Evolutionary conservation across 106 monocot species (phyloP).

Genomic region (Dactylorhiza incarnata): DNA sequence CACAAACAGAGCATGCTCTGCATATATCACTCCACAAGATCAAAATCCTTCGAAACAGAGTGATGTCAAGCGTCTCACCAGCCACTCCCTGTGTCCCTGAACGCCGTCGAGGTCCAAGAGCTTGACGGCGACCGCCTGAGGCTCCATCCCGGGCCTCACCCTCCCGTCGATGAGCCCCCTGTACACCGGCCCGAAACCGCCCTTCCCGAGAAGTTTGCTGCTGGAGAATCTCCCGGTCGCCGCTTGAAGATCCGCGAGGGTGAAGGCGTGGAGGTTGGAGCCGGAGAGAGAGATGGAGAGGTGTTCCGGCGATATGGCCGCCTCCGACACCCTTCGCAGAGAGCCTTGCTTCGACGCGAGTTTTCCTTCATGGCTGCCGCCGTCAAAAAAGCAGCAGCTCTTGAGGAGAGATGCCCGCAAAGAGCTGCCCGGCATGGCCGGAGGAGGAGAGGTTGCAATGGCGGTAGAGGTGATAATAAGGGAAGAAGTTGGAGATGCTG

Average conservation of each 20-base stretch:
- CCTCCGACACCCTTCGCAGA: conserved; percentile 22
- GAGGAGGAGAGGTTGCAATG: no score
- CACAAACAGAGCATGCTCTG: no score
- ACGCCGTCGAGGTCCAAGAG: conserved; percentile 42
- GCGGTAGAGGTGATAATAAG: no score
- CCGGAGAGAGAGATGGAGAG: conserved; percentile 32
- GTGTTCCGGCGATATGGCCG: conserved; percentile 37
- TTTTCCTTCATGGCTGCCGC: no score
- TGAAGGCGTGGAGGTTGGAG: conserved; percentile 31
- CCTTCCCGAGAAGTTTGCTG: conserved; percentile 39
- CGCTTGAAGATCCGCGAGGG: conserved; percentile 25
- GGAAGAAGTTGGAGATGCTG: no score
- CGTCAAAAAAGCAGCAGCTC: no score
- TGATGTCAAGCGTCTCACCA: conserved; percentile 18
- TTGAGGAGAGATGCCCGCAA: no score
- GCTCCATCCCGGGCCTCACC: conserved; percentile 20
- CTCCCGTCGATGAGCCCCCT: conserved; percentile 37
- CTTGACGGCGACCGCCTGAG: conserved; percentile 51
- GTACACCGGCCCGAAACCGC: conserved; percentile 54
- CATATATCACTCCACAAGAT: no score
- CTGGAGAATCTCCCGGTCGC: conserved; percentile 29
- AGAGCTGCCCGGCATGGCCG: no score
- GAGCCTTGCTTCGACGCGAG: neutral
- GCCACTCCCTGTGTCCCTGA: conserved; percentile 58
- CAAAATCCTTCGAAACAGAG: neutral